phyloP scores from a whole-genome alignment of 2,329 filamentous ascomycete genomes.

The Colletotrichum caudatum region DNA sequence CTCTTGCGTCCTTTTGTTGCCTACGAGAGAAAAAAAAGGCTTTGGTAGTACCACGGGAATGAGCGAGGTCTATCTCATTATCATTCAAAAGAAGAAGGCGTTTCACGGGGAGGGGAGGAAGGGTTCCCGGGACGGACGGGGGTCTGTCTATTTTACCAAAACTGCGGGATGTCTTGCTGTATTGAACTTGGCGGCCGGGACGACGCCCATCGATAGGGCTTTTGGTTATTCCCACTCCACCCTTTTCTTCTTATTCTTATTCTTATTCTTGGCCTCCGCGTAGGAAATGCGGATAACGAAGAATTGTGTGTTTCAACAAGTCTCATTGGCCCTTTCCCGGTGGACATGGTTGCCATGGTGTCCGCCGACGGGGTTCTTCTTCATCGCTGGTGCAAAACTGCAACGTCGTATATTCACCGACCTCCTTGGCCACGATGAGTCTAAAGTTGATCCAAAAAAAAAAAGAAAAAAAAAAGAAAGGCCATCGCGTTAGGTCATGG shows the following conservation, averaged over 20 bases:
- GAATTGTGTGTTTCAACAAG: background rate
- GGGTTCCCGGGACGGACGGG: background rate
- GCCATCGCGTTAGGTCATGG: too few species aligned
- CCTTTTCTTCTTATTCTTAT: background rate
- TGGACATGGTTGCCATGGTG: too few species aligned
- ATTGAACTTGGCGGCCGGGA: background rate
- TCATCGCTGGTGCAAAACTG: too few species aligned
- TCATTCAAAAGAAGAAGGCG: too few species aligned
- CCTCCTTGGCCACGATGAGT: too few species aligned
- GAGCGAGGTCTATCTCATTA: background rate
- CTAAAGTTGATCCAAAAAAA: too few species aligned
- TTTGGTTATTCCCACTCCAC: background rate
- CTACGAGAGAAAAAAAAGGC: background rate
- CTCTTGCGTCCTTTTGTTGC: background rate
- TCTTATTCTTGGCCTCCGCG: background rate
- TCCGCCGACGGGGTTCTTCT: too few species aligned
- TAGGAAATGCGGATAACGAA: background rate
- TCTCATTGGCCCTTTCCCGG: too few species aligned
- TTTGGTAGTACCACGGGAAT: constrained; percentile 6
- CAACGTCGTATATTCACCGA: too few species aligned
- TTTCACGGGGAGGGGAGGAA: too few species aligned
- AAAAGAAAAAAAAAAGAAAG: too few species aligned
- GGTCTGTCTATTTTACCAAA: background rate
- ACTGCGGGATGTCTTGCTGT: background rate
- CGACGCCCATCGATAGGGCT: background rate